phyloP scores from a whole-genome alignment of 2,329 filamentous ascomycete species.

The Lomentospora prolificans region DNA sequence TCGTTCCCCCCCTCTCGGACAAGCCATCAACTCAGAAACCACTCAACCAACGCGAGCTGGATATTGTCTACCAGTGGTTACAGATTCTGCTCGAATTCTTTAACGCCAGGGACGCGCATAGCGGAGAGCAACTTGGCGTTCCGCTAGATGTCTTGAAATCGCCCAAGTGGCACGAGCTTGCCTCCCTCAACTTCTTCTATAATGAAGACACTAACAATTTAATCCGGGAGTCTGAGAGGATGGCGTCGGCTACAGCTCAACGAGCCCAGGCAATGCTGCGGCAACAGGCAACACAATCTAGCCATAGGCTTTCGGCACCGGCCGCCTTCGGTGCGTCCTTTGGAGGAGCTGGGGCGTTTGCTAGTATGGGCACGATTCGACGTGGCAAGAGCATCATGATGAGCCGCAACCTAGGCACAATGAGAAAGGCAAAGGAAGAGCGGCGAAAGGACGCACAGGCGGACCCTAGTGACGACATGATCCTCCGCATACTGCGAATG shows the following conservation, averaged over 20 bases:
- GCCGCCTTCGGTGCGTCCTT: conserved; percentile 29
- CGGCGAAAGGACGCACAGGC: conserved; percentile 92
- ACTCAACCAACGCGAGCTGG: conserved; percentile 77
- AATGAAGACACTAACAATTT: conserved; percentile 85
- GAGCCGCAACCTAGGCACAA: conserved; percentile 86
- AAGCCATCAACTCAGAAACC: conserved; percentile 82
- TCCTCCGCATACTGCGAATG: conserved; percentile 89
- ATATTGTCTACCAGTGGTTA: conserved; percentile 92
- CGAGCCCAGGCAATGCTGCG: conserved; percentile 60
- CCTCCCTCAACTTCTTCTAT: conserved; percentile 97
- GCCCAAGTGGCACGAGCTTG: conserved; percentile 95
- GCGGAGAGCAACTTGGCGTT: conserved; percentile 75
- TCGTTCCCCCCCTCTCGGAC: conserved; percentile 90
- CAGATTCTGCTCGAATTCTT: conserved; percentile 89
- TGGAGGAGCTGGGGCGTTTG: conserved; percentile 32
- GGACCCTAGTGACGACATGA: conserved; percentile 97
- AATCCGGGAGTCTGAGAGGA: conserved; percentile 89
- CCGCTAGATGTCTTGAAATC: conserved; percentile 87
- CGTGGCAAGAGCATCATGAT: conserved; percentile 81
- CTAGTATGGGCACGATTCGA: conserved; percentile 59
- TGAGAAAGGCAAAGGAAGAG: conserved; percentile 92
- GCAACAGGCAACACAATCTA: conserved; percentile 30
- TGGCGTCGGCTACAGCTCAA: conserved; percentile 78
- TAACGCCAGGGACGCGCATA: conserved; percentile 76
- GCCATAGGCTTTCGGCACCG: conserved; percentile 63